Evolutionary conservation across 2,329 filamentous ascomycete species (phyloP), one percentile per base, ranked within the genome.

Genomic region (Penicillium sp.): DNA sequence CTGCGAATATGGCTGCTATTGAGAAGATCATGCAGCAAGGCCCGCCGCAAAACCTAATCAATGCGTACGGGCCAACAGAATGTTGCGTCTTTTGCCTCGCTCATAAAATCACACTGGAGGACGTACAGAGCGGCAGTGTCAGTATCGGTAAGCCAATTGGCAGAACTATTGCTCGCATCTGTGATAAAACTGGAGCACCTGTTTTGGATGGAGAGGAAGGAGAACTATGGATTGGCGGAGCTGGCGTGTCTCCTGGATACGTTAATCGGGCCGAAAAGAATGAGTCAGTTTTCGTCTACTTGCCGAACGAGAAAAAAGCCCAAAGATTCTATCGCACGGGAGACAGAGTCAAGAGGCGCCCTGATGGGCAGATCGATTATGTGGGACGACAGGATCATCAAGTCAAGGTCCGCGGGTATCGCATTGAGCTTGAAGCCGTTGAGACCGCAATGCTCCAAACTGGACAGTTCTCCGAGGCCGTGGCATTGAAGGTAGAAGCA

Each of bases 341-440:
- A 5, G 92, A 96, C 69, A 76, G 95, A 2, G 91, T 90, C 2
- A 79, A 83, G 46, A 89, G 32, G 64, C 39, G 45, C 16, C 81
- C 83, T 44, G 76, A 79, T 4, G 89, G 88, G 16, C 84, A 86
- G 60, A 85, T 89, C 5, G 86, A 87, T 62, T 88, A 84, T 66
- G 85, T 88, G 5, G 92, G 92, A 11, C 82, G 92, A 50, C 84
- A 84, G 24, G 91, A 96, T 66, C 81, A 86, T 59, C 91, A 96
- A 71, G 88, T 96, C 77, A 34, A 34, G 13, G 32, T 34, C 5
- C 32, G 32, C 13, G 32, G 32, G 13, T 34, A 14, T 34, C 32
- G 32, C 32, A 92, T 97, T 62, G 92, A 97, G 76, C 84, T 96
- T 42, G 87, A 86, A 56, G 92, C 96, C 59, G 93, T 96, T 5